phyloP scores from a whole-genome alignment of 306 rosid species.

The Dryas drummondii region DNA sequence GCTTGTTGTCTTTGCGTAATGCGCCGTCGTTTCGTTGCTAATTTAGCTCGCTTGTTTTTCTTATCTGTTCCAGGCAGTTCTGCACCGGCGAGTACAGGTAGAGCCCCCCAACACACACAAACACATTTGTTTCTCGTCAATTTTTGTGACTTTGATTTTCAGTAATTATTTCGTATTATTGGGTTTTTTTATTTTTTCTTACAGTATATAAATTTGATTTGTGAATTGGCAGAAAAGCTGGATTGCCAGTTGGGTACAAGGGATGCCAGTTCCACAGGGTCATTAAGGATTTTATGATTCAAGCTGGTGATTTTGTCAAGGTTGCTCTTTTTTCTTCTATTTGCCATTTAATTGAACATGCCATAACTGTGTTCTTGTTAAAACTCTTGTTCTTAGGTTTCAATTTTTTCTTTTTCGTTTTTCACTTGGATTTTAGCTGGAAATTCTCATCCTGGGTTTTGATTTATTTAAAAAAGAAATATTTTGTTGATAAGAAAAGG shows the following conservation, averaged over 20 bases:
- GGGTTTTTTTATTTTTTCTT: not conserved
- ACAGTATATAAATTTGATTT: not conserved
- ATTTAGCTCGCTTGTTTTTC: slow-evolving; percentile 4
- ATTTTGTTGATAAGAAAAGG: not conserved
- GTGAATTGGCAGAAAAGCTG: slow-evolving; percentile 68
- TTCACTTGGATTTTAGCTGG: too few relatives aligned
- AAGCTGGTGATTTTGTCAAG: slow-evolving; percentile 94
- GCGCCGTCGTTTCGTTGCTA: slow-evolving; percentile 10
- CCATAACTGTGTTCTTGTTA: not conserved
- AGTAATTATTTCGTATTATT: not conserved
- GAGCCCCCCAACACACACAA: not conserved
- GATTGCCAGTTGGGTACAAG: slow-evolving; percentile 90
- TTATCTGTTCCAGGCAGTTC: slow-evolving; percentile 69
- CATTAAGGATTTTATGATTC: slow-evolving; percentile 97
- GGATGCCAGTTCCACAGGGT: slow-evolving; percentile 96
- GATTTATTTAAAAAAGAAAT: too few relatives aligned
- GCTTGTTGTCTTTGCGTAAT: not conserved
- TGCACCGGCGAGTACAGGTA: slow-evolving; percentile 97
- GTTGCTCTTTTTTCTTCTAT: slow-evolving; percentile 19
- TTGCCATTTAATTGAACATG: not conserved
- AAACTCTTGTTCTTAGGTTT: not conserved
- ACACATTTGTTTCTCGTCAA: not conserved
- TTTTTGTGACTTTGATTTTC: not conserved
- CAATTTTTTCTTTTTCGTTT: not conserved
- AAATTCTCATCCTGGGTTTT: too few relatives aligned